Conservation (phyloP, 352 stramenopile genomes). For the Phytophthora capsici region DNA sequence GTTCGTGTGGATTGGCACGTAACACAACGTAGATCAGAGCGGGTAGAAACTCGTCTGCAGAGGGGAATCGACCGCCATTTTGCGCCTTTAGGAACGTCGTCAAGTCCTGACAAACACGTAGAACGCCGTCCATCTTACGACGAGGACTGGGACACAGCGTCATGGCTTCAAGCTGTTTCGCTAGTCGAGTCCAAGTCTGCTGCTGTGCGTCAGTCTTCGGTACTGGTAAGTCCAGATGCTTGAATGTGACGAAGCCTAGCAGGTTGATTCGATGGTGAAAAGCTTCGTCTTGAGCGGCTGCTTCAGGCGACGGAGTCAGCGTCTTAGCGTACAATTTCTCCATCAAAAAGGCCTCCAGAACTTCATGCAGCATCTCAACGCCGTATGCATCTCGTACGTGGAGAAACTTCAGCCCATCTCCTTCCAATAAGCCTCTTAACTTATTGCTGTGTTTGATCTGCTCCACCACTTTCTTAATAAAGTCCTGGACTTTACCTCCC, state of each 20-base stretch:
- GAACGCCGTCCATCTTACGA: constrained; percentile 87
- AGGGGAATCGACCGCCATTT: constrained; percentile 63
- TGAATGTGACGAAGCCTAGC: constrained; percentile 81
- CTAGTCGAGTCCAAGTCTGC: constrained; percentile 51
- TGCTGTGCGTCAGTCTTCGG: constrained; percentile 42
- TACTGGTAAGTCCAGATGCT: constrained; percentile 86
- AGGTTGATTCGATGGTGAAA: constrained; percentile 72
- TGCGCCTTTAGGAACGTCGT: constrained; percentile 68
- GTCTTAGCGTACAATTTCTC: constrained; percentile 85
- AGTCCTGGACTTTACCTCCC: constrained; percentile 64
- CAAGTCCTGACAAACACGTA: constrained; percentile 77
- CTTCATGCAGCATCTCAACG: constrained; percentile 63
- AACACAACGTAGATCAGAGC: constrained; percentile 92
- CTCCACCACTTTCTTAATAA: constrained; percentile 66
- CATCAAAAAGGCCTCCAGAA: constrained; percentile 91
- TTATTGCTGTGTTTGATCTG: constrained; percentile 57
- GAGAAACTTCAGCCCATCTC: constrained; percentile 35
- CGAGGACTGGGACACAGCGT: constrained; percentile 65
- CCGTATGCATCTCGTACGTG: constrained; percentile 44
- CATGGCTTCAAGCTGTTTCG: constrained; percentile 53
- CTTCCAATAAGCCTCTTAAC: constrained; percentile 36
- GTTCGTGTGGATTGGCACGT: constrained; percentile 76
- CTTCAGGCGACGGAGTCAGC: constrained; percentile 58
- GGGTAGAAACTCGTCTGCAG: constrained; percentile 92
- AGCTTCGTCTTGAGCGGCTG: constrained; percentile 55